Base-by-base conservation (phyloP, 169 alveolate species). In the Theileria parva region DNA sequence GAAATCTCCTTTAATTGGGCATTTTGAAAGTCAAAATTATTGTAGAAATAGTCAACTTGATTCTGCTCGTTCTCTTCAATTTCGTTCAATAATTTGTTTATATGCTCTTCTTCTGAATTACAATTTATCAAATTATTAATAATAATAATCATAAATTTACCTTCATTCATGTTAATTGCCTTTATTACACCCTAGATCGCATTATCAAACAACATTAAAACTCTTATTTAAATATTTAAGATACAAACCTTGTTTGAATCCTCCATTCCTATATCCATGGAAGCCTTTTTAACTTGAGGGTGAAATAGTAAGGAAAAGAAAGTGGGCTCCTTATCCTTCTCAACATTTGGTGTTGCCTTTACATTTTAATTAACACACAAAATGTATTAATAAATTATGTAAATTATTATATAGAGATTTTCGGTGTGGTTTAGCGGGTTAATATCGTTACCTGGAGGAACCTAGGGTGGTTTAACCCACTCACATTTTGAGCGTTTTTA, bases 231-330 rank as follows among this genome's bases (percentile, higher is more conserved):
- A 27, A 27, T 30, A 25, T 4, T 8, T 53, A 11, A 37, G 21
- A 39, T 70, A 74, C 88, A 12, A 21, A 81, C 88, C 88, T 21
- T 12, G 77, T 81, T 81, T 68, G 88, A 81, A 66, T 81, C 88
- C 55, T 81, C 88, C 57, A 81, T 13, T 25, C 88, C 88, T 39
- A 81, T 44, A 66, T 64, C 74, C 44, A 81, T 60, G 37, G 77
- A 66, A 23, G 85, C 32, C 32, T 80, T 74, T 17, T 80, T 48
- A 37, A 81, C 85, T 30, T 69, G 74, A 25, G 79, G 79, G 74
- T 81, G 88, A 50, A 81, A 81, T 8, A 81, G 66, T 50, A 81
- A 79, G 17, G 88, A 81, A 74, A 81, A 50, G 39, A 81, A n/a
- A 3, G 77, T 72, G 59, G 73, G 61, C 21, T 57, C 66, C 66